Percentiles rank a stretch among this genome's conserved stretches.
Evolutionary conservation across 306 rosid genomes (phyloP).

Genomic region (Quillaja saponaria): DNA sequence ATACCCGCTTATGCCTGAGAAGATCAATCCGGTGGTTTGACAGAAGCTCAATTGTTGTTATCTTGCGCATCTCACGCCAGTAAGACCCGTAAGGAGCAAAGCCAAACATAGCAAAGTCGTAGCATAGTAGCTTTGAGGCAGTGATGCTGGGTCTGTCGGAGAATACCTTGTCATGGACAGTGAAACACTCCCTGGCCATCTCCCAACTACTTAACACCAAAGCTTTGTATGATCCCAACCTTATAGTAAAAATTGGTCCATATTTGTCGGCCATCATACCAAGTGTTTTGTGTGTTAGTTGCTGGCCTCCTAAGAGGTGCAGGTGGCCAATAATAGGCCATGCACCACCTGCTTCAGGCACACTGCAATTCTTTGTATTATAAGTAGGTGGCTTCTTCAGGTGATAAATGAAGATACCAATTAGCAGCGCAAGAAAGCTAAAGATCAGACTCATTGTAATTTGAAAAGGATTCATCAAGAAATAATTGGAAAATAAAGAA

Average conservation of each 20-base stretch:
- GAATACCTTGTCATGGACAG: slow-evolving; percentile 36
- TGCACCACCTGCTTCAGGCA: slow-evolving; percentile 35
- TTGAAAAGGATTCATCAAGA: too few relatives aligned
- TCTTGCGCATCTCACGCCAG: slow-evolving; percentile 44
- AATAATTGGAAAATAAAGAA: too few relatives aligned
- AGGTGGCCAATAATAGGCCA: slow-evolving; percentile 45
- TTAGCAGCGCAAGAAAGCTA: slow-evolving; percentile 17
- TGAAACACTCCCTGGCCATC: slow-evolving; percentile 34
- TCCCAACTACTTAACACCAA: slow-evolving; percentile 34
- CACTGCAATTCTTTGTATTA: slow-evolving; percentile 6
- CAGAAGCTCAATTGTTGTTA: slow-evolving; percentile 37
- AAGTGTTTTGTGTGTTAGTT: slow-evolving; percentile 27
- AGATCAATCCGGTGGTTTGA: slow-evolving; percentile 37
- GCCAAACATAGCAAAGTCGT: slow-evolving; percentile 37
- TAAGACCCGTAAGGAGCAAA: slow-evolving; percentile 40
- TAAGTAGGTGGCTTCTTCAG: neutral
- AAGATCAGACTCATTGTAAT: too few relatives aligned
- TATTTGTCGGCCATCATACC: slow-evolving; percentile 39
- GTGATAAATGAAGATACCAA: slow-evolving; percentile 19
- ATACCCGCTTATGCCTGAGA: slow-evolving; percentile 30
- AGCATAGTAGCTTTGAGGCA: slow-evolving; percentile 37
- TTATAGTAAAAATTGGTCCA: slow-evolving; percentile 41
- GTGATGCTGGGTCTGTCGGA: slow-evolving; percentile 30
- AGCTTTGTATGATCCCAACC: slow-evolving; percentile 26
- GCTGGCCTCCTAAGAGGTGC: slow-evolving; percentile 31